Percentiles rank a stretch among this genome's conserved stretches.
Evolutionary conservation across 192 early-diverging fungal species (phyloP).

Genomic region (Allomyces macrogynus): DNA sequence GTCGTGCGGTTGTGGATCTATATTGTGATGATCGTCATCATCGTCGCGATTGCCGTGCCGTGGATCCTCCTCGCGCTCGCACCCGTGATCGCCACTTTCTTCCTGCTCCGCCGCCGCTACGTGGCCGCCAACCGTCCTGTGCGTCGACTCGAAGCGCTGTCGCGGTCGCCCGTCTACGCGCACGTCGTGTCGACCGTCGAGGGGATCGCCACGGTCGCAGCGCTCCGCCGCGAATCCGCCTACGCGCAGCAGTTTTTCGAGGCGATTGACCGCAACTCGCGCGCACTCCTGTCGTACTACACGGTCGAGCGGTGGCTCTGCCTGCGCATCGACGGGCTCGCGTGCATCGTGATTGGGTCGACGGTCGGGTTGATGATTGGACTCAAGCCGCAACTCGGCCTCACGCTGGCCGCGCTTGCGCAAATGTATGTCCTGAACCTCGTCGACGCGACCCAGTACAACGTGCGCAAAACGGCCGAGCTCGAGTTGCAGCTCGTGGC

Average conservation of each 20-base stretch:
- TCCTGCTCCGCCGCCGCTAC: constrained; percentile 37
- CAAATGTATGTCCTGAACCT: constrained; percentile 70
- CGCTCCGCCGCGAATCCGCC: constrained; percentile 48
- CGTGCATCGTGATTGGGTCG: constrained; percentile 48
- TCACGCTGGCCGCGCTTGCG: constrained; percentile 70
- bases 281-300: constrained; percentile 75
- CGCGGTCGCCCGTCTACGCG: constrained; percentile 55
- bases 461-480: constrained; percentile 32
- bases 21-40: constrained; percentile 48
- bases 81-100: constrained; percentile 21
- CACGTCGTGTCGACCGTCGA: constrained; percentile 61
- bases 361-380: constrained; percentile 46
- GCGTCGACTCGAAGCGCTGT: constrained; percentile 63
- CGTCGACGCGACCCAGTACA: constrained; percentile 68
- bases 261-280: constrained; percentile 57
- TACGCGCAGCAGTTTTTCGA: constrained; percentile 37
- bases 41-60: constrained; percentile 25
- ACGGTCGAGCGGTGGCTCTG: constrained; percentile 72
- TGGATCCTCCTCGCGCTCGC: constrained; percentile 43
- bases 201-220: constrained; percentile 62
- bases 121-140: constrained; percentile 62
- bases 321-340: constrained; percentile 58
- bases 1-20: constrained; percentile 40
- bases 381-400: constrained; percentile 26
- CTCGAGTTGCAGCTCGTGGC: constrained; percentile 33